Evolutionary conservation across 768 basidiomycete genomes (phyloP).

Genomic region (Chalciporus piperatus): DNA sequence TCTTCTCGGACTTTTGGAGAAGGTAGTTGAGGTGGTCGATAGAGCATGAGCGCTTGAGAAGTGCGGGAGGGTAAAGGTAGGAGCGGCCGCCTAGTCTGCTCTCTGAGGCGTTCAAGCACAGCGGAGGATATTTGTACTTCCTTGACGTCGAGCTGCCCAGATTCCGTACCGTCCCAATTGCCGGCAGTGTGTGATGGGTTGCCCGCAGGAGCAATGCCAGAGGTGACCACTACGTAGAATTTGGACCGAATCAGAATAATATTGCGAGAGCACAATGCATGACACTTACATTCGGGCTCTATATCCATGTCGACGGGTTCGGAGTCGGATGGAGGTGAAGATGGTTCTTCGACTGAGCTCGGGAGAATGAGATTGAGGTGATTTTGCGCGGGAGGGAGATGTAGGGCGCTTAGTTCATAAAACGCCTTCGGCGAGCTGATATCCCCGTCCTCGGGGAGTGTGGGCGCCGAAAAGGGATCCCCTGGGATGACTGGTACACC

Average conservation of each 20-base stretch:
- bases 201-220: conserved; percentile 32
- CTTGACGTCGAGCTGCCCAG: conserved; percentile 18
- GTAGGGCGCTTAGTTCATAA: neutral
- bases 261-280: neutral
- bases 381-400: conserved; percentile 4
- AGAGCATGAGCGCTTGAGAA: conserved; percentile 54
- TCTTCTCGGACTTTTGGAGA: conserved; percentile 3
- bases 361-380: conserved; percentile 26
- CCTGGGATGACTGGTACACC: conserved; percentile 1
- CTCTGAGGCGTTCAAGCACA: conserved; percentile 45
- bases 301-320: conserved; percentile 67
- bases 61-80: conserved; percentile 15
- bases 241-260: neutral
- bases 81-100: conserved; percentile 24
- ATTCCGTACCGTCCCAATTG: conserved; percentile 25
- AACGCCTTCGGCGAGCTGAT: conserved; percentile 7
- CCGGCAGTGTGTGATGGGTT: neutral
- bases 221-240: neutral
- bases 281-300: conserved; percentile 58
- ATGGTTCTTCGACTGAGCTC: conserved; percentile 42
- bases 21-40: conserved; percentile 39
- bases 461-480: neutral
- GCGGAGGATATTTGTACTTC: conserved; percentile 42
- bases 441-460: conserved; percentile 16
- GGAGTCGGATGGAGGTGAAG: conserved; percentile 42